Base-by-base conservation (phyloP, 164 flowering plant species). In the Nymphaea colorata region DNA sequence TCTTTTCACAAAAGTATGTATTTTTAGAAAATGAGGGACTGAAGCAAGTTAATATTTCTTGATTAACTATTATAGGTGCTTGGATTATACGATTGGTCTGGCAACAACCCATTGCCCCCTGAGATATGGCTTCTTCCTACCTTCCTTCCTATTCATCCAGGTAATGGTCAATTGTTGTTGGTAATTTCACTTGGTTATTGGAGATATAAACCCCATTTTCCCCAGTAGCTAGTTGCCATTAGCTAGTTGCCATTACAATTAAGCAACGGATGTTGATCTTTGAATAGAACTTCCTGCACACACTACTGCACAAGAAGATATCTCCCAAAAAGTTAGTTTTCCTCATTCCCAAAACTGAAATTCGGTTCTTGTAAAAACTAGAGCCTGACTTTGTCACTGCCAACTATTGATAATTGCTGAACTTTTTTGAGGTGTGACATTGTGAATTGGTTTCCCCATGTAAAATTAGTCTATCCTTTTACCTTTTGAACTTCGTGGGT, bases 61-160 rank as follows among this genome's bases (percentile, higher is more conserved):
- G 42, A 16, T 16, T 18, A 53, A 25, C 66, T 42, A 5, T 60
- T 62, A 12, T 36, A 86, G 87, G 83, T 86, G 44, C 84, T 87
- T 64, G 92, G 92, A 66, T 80, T 78, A 25, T 87, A 71, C 68
- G 89, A 87, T 45, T 87, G 92, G 92, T 67, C 74, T 7, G 92
- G 89, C 41, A 73, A 78, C 82, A 87, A 87, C 64, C 92, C 92
- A 3, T 16, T 84, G 74, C 92, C 86, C 65, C 93, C 90, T 5
- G 89, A 86, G 67, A 71, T 85, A 51, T 86, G 85, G 88, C 72
- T 85, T 18, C 83, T 84, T 10, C 87, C 86, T 7, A 55, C 74
- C 25, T 5, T 70, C 11, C 68, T 75, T 15, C 87, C 87, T 14
- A 12, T 87, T 17, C 87, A 85, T 75, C 89, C 89, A 75, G 87